A percentile compares a stretch with the other conserved stretches of the same genome.
phyloP scores from a whole-genome alignment of 768 basidiomycete genomes.

The Krasilnikovozyma curviuscula region DNA sequence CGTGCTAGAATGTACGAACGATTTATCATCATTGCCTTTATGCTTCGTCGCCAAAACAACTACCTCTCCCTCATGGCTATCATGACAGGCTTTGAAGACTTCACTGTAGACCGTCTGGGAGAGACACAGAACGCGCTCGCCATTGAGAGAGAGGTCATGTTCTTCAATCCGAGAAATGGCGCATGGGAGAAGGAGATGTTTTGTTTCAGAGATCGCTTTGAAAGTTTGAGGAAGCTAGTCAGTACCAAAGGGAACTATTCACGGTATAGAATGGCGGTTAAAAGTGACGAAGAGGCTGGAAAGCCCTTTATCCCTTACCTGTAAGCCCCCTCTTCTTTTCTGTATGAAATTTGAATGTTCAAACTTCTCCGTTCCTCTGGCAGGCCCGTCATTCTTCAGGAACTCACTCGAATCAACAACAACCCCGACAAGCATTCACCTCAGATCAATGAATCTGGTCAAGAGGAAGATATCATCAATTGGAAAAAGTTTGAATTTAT shows the following conservation, averaged over 20 bases:
- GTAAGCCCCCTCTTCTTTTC: constrained; percentile 19
- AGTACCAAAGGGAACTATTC: constrained; percentile 63
- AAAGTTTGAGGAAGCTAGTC: constrained; percentile 68
- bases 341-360: too few species aligned
- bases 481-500: constrained; percentile 9
- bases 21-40: constrained; percentile 63
- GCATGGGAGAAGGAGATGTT: constrained; percentile 50
- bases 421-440: constrained; percentile 1
- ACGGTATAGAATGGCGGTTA: constrained; percentile 74
- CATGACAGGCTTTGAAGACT: constrained; percentile 77
- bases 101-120: constrained; percentile 51
- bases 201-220: too few species aligned
- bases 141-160: constrained; percentile 30
- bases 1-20: constrained; percentile 73
- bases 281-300: constrained; percentile 43
- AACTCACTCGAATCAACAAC: background rate
- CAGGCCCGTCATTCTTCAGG: constrained; percentile 6
- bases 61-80: constrained; percentile 83
- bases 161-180: constrained; percentile 36
- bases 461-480: background rate
- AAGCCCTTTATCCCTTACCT: constrained; percentile 65
- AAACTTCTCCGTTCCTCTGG: too few species aligned
- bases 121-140: constrained; percentile 50
- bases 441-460: too few species aligned
- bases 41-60: constrained; percentile 66